These are phyloP conservation scores for Ganoderma lingzhi DNA, from an alignment of 1,284 basidiomycete species.

Conservation along the genomic window DNA sequence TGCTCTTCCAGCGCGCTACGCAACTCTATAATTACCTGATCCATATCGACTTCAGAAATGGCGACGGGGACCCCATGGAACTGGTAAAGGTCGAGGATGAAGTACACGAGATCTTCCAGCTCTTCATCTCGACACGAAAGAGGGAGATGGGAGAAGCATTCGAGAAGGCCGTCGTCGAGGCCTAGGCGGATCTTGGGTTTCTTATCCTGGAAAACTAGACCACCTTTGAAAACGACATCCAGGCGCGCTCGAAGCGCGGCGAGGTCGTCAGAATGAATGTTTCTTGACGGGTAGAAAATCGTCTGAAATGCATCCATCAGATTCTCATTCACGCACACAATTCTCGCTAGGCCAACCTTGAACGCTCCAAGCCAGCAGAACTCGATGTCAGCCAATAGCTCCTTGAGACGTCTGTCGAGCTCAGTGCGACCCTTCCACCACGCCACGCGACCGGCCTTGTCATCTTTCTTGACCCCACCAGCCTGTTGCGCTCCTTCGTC, in stretches of 20 bases:
- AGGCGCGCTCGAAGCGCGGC: conserved; percentile 68
- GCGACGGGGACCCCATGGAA: conserved; percentile 92
- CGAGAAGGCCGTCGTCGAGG: conserved; percentile 79
- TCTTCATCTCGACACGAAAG: conserved; percentile 91
- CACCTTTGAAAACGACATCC: conserved; percentile 78
- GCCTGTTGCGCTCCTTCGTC: conserved; percentile 83
- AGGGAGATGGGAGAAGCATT: conserved; percentile 86
- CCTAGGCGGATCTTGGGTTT: conserved; percentile 61
- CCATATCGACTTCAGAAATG: conserved; percentile 92
- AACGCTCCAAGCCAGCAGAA: conserved; percentile 98
- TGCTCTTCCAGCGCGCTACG: conserved; percentile 78
- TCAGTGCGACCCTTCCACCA: conserved; percentile 90
- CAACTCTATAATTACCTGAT: conserved; percentile 83
- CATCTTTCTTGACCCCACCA: conserved; percentile 69
- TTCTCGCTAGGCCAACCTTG: conserved; percentile 67
- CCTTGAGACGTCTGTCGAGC: conserved; percentile 81
- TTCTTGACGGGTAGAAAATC: conserved; percentile 68
- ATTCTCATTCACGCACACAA: conserved; percentile 7
- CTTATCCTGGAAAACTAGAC: conserved; percentile 67
- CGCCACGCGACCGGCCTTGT: conserved; percentile 66
- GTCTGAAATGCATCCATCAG: conserved; percentile 54
- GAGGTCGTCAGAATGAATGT: conserved; percentile 55
- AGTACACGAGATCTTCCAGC: conserved; percentile 94
- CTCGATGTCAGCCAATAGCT: conserved; percentile 87
- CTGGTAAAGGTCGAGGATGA: conserved; percentile 93